phyloP scores from a whole-genome alignment of 1,284 basidiomycete species.

The Fomitopsis palustris region DNA sequence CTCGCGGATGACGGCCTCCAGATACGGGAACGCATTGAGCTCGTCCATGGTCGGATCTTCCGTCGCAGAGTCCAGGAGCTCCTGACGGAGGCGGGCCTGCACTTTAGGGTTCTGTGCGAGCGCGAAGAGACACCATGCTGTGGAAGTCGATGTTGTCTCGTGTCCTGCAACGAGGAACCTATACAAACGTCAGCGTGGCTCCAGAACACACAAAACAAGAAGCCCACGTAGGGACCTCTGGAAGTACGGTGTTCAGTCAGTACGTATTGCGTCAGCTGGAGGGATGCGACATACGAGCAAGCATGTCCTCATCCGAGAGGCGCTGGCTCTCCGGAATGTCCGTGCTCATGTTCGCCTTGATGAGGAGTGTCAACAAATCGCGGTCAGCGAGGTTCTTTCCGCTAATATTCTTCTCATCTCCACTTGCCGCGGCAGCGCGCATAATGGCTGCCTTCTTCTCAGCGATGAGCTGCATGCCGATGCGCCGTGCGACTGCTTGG shows the following conservation, averaged over 20 bases:
- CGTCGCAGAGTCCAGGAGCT: conserved; percentile 44
- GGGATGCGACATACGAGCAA: conserved; percentile 42
- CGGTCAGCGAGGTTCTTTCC: conserved; percentile 13
- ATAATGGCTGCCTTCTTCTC: conserved; percentile 36
- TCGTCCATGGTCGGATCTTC: conserved; percentile 51
- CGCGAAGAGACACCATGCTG: conserved; percentile 62
- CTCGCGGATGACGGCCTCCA: conserved; percentile 72
- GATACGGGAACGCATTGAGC: conserved; percentile 54
- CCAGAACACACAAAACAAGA: neutral
- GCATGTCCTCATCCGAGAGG: conserved; percentile 51
- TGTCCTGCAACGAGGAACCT: conserved; percentile 67
- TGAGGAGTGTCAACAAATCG: conserved; percentile 32
- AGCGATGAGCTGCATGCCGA: conserved; percentile 36
- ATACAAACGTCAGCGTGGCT: neutral
- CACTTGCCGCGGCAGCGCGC: conserved; percentile 5
- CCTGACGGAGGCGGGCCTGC: conserved; percentile 68
- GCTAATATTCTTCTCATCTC: conserved; percentile 15
- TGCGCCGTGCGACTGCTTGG: conserved; percentile 27
- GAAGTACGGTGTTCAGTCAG: neutral
- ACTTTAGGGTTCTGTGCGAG: conserved; percentile 52
- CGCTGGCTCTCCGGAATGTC: conserved; percentile 40
- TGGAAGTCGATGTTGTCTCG: conserved; percentile 54
- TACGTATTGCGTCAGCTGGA: neutral
- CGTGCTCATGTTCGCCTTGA: conserved; percentile 46
- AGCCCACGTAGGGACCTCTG: conserved; percentile 16